A percentile compares a stretch with the other conserved stretches of the same genome.
These are phyloP conservation scores for Amauroascus verrucosus DNA, from an alignment of 2,329 filamentous ascomycete genomes.

Conservation along the genomic window DNA sequence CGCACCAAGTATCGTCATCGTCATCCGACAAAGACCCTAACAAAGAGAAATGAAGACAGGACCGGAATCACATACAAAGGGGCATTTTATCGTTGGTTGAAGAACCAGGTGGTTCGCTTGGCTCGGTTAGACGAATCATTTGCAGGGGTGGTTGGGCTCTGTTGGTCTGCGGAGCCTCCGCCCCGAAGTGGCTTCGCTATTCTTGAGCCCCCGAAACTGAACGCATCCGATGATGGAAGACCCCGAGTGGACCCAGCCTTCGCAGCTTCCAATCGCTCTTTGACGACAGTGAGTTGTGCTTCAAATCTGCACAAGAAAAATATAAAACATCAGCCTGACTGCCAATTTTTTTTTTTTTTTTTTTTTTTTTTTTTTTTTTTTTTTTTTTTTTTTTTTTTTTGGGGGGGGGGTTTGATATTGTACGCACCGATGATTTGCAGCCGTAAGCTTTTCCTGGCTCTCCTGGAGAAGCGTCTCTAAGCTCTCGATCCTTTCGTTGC, in stretches of 20 bases:
- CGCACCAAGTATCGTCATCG: neutral
- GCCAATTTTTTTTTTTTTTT: too few relatives aligned
- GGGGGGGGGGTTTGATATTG: too few relatives aligned
- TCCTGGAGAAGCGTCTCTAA: slow-evolving; percentile 87
- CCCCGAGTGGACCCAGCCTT: slow-evolving; percentile 85
- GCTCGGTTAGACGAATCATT: slow-evolving; percentile 51
- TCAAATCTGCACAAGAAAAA: slow-evolving; percentile 60
- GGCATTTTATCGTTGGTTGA: slow-evolving; percentile 33
- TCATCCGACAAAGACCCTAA: neutral
- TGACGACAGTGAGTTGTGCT: slow-evolving; percentile 90
- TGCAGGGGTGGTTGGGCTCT: slow-evolving; percentile 24
- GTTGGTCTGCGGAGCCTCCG: slow-evolving; percentile 29
- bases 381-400: too few relatives aligned
- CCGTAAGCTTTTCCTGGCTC: slow-evolving; percentile 95
- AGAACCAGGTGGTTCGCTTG: slow-evolving; percentile 52
- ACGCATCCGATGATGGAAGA: slow-evolving; percentile 57
- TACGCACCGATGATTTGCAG: slow-evolving; percentile 87
- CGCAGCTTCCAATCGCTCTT: slow-evolving; percentile 91
- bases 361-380: too few relatives aligned
- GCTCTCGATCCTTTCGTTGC: slow-evolving; percentile 93
- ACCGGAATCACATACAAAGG: neutral
- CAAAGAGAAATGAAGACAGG: neutral
- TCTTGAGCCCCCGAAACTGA: slow-evolving; percentile 56
- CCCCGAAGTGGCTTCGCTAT: slow-evolving; percentile 58
- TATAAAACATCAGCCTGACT: slow-evolving; percentile 12